Percentiles rank a stretch among this genome's conserved stretches.
phyloP scores from a whole-genome alignment of 192 early-diverging fungal genomes.

The Podochytrium sp. region DNA sequence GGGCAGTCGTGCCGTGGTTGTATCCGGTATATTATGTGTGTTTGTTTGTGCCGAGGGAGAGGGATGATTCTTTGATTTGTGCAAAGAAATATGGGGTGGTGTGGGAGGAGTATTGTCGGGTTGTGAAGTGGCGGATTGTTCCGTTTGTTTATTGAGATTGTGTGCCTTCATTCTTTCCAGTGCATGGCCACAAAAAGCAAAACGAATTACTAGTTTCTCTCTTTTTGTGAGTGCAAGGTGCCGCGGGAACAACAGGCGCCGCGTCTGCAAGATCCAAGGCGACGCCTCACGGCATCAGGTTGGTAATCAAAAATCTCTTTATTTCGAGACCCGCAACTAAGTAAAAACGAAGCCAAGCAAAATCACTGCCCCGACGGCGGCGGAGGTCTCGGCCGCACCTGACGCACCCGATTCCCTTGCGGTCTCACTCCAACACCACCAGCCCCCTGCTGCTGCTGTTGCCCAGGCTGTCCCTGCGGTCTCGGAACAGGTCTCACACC shows the following conservation, averaged over 20 bases:
- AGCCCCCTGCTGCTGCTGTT: neutral
- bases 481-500: neutral
- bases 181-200: neutral
- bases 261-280: too few species aligned
- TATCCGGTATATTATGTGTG: slow-evolving; percentile 33
- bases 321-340: too few species aligned
- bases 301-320: too few species aligned
- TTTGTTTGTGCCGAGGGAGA: slow-evolving; percentile 30
- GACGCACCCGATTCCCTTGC: too few species aligned
- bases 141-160: slow-evolving; percentile 49
- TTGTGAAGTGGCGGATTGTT: slow-evolving; percentile 86
- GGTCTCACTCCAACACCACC: neutral
- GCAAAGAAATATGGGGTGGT: slow-evolving; percentile 89
- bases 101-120: slow-evolving; percentile 86
- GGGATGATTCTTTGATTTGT: slow-evolving; percentile 56
- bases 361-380: too few species aligned
- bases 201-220: too few species aligned
- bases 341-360: too few species aligned
- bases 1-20: slow-evolving; percentile 9
- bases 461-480: too few species aligned
- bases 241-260: too few species aligned
- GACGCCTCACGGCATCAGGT: too few species aligned
- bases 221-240: too few species aligned
- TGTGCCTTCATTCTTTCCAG: neutral
- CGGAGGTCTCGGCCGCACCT: too few species aligned